These are phyloP conservation scores for Hericium erinaceus DNA, from an alignment of 768 basidiomycete genomes.

Conservation along the genomic window DNA sequence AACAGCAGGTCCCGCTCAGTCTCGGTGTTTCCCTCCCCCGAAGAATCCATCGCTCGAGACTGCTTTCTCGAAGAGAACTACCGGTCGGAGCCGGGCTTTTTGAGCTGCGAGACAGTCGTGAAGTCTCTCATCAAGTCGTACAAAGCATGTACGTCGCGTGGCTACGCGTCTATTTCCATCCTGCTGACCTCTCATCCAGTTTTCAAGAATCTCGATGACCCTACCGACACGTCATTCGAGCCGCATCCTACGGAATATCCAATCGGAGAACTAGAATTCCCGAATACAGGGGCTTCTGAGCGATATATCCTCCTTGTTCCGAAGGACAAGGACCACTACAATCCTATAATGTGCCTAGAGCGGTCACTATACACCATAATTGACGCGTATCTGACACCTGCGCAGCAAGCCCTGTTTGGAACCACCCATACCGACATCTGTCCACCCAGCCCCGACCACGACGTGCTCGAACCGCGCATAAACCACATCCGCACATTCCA, in stretches of 20 bases:
- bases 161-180: neutral
- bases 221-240: slow-evolving; percentile 53
- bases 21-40: slow-evolving; percentile 36
- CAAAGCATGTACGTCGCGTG: slow-evolving; percentile 47
- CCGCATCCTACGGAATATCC: slow-evolving; percentile 51
- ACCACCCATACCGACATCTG: slow-evolving; percentile 40
- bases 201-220: slow-evolving; percentile 60
- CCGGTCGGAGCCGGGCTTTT: slow-evolving; percentile 37
- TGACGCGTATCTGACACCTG: slow-evolving; percentile 60
- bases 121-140: slow-evolving; percentile 55
- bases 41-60: slow-evolving; percentile 30
- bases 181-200: slow-evolving; percentile 29
- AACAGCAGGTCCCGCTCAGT: slow-evolving; percentile 58
- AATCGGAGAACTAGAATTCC: slow-evolving; percentile 68
- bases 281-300: slow-evolving; percentile 61
- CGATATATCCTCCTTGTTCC: slow-evolving; percentile 69
- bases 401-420: slow-evolving; percentile 60
- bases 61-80: slow-evolving; percentile 50
- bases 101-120: slow-evolving; percentile 62
- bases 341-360: slow-evolving; percentile 76
- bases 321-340: slow-evolving; percentile 81
- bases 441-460: slow-evolving; percentile 14
- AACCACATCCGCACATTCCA: slow-evolving; percentile 49
- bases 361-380: slow-evolving; percentile 62
- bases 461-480: neutral